A percentile compares a stretch with the other conserved stretches of the same genome.
Conservation (phyloP, 1,284 basidiomycete genomes). For the Moesziomyces globuligerus region DNA sequence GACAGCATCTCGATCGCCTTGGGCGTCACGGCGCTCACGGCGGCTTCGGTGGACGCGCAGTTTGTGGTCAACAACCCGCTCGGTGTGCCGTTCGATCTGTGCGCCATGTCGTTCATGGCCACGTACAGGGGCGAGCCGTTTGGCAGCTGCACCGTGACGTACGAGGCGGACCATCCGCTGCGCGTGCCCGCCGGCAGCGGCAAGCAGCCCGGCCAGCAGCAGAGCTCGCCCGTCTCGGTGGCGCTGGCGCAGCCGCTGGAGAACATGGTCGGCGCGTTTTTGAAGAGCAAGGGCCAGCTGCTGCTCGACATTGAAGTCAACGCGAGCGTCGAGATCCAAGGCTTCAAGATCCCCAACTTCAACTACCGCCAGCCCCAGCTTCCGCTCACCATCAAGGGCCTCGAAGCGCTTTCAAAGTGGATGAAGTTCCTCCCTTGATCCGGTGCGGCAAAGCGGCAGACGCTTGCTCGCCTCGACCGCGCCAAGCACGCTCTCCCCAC, state of each 20-base stretch:
- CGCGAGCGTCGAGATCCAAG: conserved; percentile 48
- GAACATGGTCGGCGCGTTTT: conserved; percentile 48
- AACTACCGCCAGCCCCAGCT: conserved; percentile 50
- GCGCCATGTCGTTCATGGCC: conserved; percentile 50
- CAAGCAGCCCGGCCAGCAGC: conserved; percentile 31
- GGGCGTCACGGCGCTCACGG: conserved; percentile 52
- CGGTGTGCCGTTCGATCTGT: conserved; percentile 50
- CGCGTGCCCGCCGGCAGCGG: conserved; percentile 40
- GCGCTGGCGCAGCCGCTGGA: conserved; percentile 52
- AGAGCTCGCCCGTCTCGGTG: conserved; percentile 37
- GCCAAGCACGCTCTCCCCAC: no score
- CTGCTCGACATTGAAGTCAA: conserved; percentile 53
- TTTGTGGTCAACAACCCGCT: conserved; percentile 59
- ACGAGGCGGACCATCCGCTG: conserved; percentile 26
- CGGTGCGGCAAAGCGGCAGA: no score
- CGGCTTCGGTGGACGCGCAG: conserved; percentile 46
- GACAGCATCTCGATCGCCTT: conserved; percentile 56
- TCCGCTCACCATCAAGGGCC: conserved; percentile 51
- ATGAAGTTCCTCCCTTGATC: conserved; percentile 39
- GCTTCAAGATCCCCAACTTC: conserved; percentile 51
- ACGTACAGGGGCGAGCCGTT: conserved; percentile 51
- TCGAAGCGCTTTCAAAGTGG: conserved; percentile 47
- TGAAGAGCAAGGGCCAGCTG: conserved; percentile 52
- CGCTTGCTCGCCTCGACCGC: no score
- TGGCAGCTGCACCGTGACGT: conserved; percentile 42